Conservation (phyloP, 345 rosid genomes). For the Rhizophora mangle region DNA sequence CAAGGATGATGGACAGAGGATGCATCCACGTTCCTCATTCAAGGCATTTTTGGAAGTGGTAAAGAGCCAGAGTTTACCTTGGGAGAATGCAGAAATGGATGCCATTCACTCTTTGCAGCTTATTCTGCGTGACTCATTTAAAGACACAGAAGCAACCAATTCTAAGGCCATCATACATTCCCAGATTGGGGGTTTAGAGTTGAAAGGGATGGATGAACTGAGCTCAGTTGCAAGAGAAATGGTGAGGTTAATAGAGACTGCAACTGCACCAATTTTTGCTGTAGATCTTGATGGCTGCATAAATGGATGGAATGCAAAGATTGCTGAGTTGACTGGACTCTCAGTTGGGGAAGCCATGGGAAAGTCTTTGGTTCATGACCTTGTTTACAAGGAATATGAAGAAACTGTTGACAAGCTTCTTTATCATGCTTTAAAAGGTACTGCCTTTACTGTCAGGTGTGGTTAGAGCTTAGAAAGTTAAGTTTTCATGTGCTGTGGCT, state of each 20-base stretch:
- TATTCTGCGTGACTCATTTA: constrained; percentile 85
- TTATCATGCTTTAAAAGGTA: constrained; percentile 75
- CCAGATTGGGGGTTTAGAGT: constrained; percentile 49
- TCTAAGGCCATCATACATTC: constrained; percentile 58
- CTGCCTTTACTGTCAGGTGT: not conserved
- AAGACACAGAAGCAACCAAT: constrained; percentile 67
- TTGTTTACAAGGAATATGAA: constrained; percentile 69
- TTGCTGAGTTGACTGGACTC: constrained; percentile 83
- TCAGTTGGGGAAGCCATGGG: constrained; percentile 95
- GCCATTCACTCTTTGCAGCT: constrained; percentile 99
- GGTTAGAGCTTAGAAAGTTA: no score
- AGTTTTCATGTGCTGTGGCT: no score
- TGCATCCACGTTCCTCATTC: constrained; percentile 98
- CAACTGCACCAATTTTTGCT: constrained; percentile 97
- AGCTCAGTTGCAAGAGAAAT: constrained; percentile 98
- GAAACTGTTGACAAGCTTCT: constrained; percentile 75
- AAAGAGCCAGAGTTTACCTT: constrained; percentile 85
- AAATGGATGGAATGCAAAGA: constrained; percentile 97
- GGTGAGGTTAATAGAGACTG: constrained; percentile 97
- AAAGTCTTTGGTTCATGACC: constrained; percentile 78
- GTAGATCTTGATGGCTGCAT: constrained; percentile 75
- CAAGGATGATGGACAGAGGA: constrained; percentile 91
- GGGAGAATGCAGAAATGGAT: constrained; percentile 99
- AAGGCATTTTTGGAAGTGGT: constrained; percentile 98
- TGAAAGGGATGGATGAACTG: constrained; percentile 84